Base-by-base conservation (phyloP, 176 grass and related monocot genomes). In the Areca catechu region DNA sequence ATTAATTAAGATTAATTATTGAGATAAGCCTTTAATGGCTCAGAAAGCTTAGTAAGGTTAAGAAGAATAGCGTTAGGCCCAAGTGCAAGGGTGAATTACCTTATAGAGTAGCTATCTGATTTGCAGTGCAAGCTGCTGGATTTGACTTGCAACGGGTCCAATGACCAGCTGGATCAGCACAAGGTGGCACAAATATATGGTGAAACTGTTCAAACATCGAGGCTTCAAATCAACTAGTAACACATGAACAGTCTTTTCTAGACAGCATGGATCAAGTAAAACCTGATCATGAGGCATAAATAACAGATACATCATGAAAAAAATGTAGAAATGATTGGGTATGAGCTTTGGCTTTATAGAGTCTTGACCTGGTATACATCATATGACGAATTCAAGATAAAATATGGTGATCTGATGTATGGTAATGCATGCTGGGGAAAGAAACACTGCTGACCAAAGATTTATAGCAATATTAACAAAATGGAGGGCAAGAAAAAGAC, bases 371-470 rank as follows among this genome's bases (percentile, higher is more conserved):
- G 90, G 72, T 86, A 95, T 14, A 77, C 56, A 50, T 95, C 89
- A 19, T 89, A 95, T 5, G 90, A 85, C 51, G 90, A 86, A 71
- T 95, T 95, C 51, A 95, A 68, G 54, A 95, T 85, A 54, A 95
- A 95, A 69, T 85, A 95, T 5, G 85, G 90, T n/a, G 58, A 69
- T 68, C 20, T 61, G 23, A 89, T 79, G 71, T 80, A 57, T 50
- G 52, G 20, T 63, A 89, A 55, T 56, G 50, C 47, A 20, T 83
- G 75, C 19, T 95, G 85, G 0, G 90, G 90, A 51, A 95, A 95
- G 70, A 89, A 86, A 57, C 85, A 95, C 90, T 89, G 82, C 76
- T n/a, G n/a, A n/a, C n/a, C n/a, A n/a, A n/a, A n/a, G n/a, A n/a
- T n/a, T n/a, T n/a, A n/a, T n/a, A n/a, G n/a, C n/a, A n/a, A n/a